These are phyloP conservation scores for Fraxinus sp. DNA, from an alignment of 305 asterid genomes.

Conservation along the genomic window DNA sequence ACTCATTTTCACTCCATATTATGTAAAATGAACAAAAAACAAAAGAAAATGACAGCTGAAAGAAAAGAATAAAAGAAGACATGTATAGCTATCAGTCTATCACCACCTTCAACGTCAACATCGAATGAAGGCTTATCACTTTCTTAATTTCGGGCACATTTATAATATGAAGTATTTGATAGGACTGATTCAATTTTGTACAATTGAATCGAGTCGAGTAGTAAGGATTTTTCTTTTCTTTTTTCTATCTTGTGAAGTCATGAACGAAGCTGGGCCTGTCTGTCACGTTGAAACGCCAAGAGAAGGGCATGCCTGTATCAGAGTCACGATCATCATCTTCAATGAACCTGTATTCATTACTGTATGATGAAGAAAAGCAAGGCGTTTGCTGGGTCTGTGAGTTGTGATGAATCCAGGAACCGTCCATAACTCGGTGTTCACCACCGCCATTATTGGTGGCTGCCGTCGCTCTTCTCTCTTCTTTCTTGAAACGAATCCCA, in stretches of 20 bases:
- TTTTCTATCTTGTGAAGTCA: slow-evolving; percentile 35
- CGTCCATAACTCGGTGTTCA: slow-evolving; percentile 49
- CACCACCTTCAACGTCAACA: background rate
- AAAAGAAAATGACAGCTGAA: background rate
- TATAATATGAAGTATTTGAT: background rate
- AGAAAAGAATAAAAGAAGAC: background rate
- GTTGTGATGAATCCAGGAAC: slow-evolving; percentile 52
- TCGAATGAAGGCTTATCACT: background rate
- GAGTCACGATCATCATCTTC: slow-evolving; percentile 57
- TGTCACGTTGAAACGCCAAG: slow-evolving; percentile 58
- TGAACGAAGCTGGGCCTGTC: slow-evolving; percentile 45
- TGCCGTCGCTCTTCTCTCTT: slow-evolving; percentile 87
- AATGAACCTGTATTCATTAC: slow-evolving; percentile 57
- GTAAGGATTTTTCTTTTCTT: background rate
- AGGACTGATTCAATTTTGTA: background rate
- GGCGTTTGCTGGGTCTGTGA: slow-evolving; percentile 46
- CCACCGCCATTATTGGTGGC: slow-evolving; percentile 42
- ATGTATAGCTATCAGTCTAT: background rate
- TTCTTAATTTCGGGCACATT: background rate
- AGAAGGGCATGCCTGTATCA: slow-evolving; percentile 43
- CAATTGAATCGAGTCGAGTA: background rate
- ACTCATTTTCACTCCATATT: background rate
- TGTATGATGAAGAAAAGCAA: slow-evolving; percentile 49
- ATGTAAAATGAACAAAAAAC: background rate
- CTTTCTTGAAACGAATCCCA: slow-evolving; percentile 94